Conservation (phyloP, 176 grass and related monocot species). For the Lolium rigidum region DNA sequence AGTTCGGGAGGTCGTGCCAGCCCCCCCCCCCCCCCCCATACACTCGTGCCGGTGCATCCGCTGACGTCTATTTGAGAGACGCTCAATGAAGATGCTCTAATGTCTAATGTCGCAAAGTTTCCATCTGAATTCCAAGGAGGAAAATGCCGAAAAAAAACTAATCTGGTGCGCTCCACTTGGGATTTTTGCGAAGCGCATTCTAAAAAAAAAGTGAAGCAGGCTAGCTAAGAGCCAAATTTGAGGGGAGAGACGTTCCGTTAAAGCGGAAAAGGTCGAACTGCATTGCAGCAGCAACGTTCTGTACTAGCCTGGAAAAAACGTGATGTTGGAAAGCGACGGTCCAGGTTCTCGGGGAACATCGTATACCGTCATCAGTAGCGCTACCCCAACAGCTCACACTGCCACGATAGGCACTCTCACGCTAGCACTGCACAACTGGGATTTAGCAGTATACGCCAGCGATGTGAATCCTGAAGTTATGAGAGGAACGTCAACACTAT, state of each 20-base stretch:
- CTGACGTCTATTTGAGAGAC: no score
- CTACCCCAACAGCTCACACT: not conserved
- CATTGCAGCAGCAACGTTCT: not conserved
- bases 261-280: not conserved
- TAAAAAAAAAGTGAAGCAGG: not conserved
- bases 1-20: no score
- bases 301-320: not conserved
- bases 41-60: no score
- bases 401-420: not conserved
- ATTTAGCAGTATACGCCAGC: no score
- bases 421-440: not conserved
- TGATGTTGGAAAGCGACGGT: conserved; percentile 24
- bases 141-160: no score
- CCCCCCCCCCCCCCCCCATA: no score
- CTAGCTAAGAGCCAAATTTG: not conserved
- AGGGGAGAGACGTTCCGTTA: not conserved
- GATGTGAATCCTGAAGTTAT: no score
- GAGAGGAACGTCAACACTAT: no score
- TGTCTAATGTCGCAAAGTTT: no score
- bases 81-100: no score
- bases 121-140: no score
- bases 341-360: conserved; percentile 24
- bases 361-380: not conserved
- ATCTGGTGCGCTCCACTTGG: no score
- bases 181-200: not conserved